A percentile compares a stretch with the other conserved stretches of the same genome.
These are phyloP conservation scores for Diplodia mutila DNA, from an alignment of 2,329 filamentous ascomycete species.

Conservation along the genomic window DNA sequence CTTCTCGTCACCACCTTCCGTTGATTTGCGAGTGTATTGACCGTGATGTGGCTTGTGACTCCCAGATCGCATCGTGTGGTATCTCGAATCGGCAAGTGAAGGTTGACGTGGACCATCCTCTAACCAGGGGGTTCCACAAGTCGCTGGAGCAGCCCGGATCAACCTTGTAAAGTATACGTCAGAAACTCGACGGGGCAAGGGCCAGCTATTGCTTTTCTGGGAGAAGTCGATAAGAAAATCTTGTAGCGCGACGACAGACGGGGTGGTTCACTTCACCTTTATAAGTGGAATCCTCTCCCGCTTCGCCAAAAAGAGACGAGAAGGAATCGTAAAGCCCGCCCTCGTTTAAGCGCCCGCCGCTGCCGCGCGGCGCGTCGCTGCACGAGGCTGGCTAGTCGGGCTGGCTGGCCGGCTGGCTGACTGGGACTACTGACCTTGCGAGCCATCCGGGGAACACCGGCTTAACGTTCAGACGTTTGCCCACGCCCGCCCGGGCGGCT, in stretches of 20 bases:
- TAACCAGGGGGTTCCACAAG: not conserved
- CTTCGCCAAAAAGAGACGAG: not conserved
- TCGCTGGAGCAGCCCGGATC: not conserved
- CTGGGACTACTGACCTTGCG: too few species aligned
- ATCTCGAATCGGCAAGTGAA: not conserved
- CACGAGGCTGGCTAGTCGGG: not conserved
- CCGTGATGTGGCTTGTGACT: not conserved
- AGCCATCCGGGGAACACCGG: too few species aligned
- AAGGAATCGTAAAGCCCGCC: not conserved
- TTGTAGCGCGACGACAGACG: not conserved
- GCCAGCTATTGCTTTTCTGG: too few species aligned
- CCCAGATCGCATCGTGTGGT: not conserved
- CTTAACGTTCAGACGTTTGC: too few species aligned
- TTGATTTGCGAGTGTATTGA: not conserved
- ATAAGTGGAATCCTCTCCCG: not conserved
- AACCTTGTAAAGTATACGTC: too few species aligned
- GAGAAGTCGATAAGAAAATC: not conserved
- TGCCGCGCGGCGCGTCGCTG: too few species aligned
- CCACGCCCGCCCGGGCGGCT: too few species aligned
- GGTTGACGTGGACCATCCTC: not conserved
- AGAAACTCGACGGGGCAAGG: too few species aligned
- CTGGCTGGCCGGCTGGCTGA: too few species aligned
- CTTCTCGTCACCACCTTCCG: not conserved
- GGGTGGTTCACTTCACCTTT: not conserved
- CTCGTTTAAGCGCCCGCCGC: not conserved